These are phyloP conservation scores for Russula foetens DNA, from an alignment of 768 basidiomycete species.

Conservation along the genomic window DNA sequence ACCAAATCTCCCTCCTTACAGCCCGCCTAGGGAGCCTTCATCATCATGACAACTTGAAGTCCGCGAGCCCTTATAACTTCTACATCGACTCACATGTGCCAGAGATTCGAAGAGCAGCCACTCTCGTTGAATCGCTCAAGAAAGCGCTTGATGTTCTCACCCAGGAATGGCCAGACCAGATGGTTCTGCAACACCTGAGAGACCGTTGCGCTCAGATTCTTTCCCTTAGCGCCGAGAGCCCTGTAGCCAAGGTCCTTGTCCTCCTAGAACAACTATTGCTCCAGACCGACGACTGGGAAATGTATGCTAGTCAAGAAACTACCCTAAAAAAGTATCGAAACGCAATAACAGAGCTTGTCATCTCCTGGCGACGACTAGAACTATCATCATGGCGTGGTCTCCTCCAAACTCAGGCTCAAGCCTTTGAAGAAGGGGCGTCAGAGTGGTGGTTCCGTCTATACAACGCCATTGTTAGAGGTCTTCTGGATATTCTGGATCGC, in stretches of 20 bases:
- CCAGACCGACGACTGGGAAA: conserved; percentile 94
- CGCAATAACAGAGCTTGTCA: conserved; percentile 59
- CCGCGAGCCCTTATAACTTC: conserved; percentile 50
- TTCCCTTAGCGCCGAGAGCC: conserved; percentile 49
- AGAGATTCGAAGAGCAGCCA: conserved; percentile 57
- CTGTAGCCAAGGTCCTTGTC: conserved; percentile 76
- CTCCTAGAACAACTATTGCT: conserved; percentile 77
- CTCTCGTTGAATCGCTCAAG: conserved; percentile 43
- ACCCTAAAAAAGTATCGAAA: conserved; percentile 62
- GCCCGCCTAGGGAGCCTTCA: conserved; percentile 31
- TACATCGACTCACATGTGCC: conserved; percentile 70
- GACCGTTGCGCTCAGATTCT: conserved; percentile 64
- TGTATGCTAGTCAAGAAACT: conserved; percentile 88
- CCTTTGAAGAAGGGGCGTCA: conserved; percentile 38
- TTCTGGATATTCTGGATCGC: conserved; percentile 39
- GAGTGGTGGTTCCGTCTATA: conserved; percentile 93
- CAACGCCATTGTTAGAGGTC: conserved; percentile 63
- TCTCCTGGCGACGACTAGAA: conserved; percentile 88
- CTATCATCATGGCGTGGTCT: conserved; percentile 80
- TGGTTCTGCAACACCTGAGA: conserved; percentile 83
- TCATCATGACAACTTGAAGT: conserved; percentile 11
- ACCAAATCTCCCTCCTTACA: conserved; percentile 45
- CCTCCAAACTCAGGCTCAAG: conserved; percentile 57
- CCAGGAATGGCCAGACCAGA: conserved; percentile 92
- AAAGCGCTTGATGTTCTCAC: conserved; percentile 48